These are phyloP conservation scores for Rhodotorula mucilaginosa DNA, from an alignment of 1,284 basidiomycete species.

Conservation along the genomic window DNA sequence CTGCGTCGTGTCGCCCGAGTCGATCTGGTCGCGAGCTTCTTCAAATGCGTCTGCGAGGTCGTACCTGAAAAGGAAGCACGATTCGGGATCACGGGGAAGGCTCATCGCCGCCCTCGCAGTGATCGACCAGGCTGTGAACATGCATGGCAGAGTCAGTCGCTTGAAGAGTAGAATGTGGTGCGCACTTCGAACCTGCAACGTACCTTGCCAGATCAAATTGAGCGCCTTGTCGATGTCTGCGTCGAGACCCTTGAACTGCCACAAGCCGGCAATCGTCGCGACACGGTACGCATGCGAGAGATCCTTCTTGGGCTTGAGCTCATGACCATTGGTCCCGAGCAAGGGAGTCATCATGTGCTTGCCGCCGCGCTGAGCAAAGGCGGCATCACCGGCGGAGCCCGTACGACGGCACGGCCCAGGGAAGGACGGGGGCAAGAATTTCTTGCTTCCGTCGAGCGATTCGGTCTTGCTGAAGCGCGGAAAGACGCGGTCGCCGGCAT, in stretches of 20 bases:
- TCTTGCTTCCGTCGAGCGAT: too few species aligned
- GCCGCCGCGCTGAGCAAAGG: too few species aligned
- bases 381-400: too few species aligned
- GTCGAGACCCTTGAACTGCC: conserved; percentile 13
- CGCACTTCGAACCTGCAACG: neutral
- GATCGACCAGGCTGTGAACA: neutral
- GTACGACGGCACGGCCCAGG: too few species aligned
- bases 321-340: neutral
- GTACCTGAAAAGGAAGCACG: too few species aligned
- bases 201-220: conserved; percentile 10
- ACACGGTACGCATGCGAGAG: neutral
- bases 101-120: conserved; percentile 12
- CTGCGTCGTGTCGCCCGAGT: neutral
- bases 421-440: too few species aligned
- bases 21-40: too few species aligned
- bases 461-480: too few species aligned
- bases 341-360: conserved; percentile 2
- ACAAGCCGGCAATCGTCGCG: conserved; percentile 2
- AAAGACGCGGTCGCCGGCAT: neutral
- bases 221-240: conserved; percentile 5
- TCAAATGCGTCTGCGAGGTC: too few species aligned
- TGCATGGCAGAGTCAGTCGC: neutral
- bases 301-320: conserved; percentile 3
- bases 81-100: neutral
- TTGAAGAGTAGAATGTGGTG: conserved; percentile 11